A percentile compares a stretch with the other conserved stretches of the same genome.
Evolutionary conservation across 305 asterid species (phyloP).

Genomic region (Nicotiana rustica): DNA sequence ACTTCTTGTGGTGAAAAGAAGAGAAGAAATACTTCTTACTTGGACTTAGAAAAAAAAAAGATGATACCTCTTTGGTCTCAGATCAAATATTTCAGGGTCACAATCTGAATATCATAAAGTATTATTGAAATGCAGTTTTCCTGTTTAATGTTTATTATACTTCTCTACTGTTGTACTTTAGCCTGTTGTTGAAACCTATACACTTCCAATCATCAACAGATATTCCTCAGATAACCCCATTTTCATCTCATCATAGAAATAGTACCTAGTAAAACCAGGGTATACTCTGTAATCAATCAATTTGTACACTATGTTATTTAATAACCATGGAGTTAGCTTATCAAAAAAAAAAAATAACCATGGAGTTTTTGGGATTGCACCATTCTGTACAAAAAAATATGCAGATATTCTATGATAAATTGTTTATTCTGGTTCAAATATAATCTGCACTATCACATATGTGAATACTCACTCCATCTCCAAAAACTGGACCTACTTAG

Average conservation of each 20-base stretch:
- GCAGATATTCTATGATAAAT: background rate
- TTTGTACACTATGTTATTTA: background rate
- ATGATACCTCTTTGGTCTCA: background rate
- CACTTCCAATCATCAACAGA: background rate
- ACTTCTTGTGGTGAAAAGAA: slow-evolving; percentile 30
- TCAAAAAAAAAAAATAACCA: too few relatives aligned
- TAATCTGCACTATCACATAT: background rate
- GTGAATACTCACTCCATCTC: background rate
- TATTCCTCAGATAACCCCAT: slow-evolving; percentile 11
- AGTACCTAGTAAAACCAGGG: slow-evolving; percentile 22
- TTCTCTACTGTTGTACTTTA: background rate
- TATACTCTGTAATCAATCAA: background rate
- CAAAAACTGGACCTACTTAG: slow-evolving; percentile 21
- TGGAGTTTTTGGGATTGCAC: background rate
- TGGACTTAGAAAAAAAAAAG: slow-evolving; percentile 1
- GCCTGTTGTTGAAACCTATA: background rate
- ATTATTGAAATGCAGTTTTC: slow-evolving; percentile 18
- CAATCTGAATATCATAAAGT: background rate
- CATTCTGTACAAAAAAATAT: background rate
- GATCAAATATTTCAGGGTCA: slow-evolving; percentile 26
- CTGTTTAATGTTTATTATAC: background rate
- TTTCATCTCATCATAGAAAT: slow-evolving; percentile 14
- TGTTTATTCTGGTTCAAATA: background rate
- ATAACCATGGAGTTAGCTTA: background rate
- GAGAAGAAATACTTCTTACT: slow-evolving; percentile 20